Evolutionary conservation across 2,329 filamentous ascomycete species (phyloP).

Genomic region (Clarireedia hainanense): DNA sequence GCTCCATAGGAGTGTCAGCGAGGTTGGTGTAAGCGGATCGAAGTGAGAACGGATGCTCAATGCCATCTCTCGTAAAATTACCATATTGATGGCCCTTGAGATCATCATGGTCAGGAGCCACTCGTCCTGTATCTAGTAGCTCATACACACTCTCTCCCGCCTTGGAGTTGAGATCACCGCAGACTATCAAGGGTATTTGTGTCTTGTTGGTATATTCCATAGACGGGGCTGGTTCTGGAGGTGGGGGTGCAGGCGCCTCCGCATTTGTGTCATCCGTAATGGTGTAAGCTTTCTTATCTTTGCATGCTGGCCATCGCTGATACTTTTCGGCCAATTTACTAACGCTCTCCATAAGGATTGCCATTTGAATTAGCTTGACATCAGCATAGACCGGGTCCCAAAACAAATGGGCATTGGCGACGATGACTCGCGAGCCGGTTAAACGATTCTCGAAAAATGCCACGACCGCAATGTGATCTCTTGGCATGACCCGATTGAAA

Average conservation of each 20-base stretch:
- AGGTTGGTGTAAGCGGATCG: conserved; percentile 83
- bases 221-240: conserved; percentile 66
- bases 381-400: conserved; percentile 90
- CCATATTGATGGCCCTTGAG: conserved; percentile 79
- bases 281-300: conserved; percentile 55
- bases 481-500: conserved; percentile 97
- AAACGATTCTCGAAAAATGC: conserved; percentile 86
- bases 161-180: conserved; percentile 93
- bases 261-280: conserved; percentile 35
- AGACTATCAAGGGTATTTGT: conserved; percentile 84
- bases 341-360: conserved; percentile 88
- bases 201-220: conserved; percentile 79
- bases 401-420: conserved; percentile 89
- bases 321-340: conserved; percentile 82
- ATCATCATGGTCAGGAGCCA: conserved; percentile 73
- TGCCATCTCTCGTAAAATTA: conserved; percentile 84
- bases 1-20: conserved; percentile 71
- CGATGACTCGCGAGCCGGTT: conserved; percentile 85
- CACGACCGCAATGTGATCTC: conserved; percentile 91
- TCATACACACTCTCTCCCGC: conserved; percentile 86
- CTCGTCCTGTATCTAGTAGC: conserved; percentile 70
- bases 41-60: conserved; percentile 88
- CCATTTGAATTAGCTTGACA: conserved; percentile 93
- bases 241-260: conserved; percentile 43
- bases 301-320: conserved; percentile 68